These are phyloP conservation scores for Anthracocystis setariae DNA, from an alignment of 1,284 basidiomycete species.

Conservation along the genomic window DNA sequence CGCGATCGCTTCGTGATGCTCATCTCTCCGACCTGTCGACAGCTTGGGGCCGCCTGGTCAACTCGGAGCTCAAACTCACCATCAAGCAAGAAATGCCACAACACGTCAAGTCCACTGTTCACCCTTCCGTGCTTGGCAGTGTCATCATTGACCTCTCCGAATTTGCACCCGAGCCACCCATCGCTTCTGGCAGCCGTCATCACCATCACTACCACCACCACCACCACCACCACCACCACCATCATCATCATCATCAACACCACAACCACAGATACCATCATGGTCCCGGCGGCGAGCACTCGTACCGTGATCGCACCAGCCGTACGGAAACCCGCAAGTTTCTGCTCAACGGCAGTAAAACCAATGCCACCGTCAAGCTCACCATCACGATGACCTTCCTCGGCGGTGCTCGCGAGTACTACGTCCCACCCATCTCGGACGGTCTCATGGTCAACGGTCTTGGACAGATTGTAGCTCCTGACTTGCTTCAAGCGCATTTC, in stretches of 20 bases:
- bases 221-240: slow-evolving; percentile 48
- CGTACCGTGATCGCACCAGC: slow-evolving; percentile 22
- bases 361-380: slow-evolving; percentile 79
- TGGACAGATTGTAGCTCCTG: slow-evolving; percentile 23
- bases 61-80: slow-evolving; percentile 52
- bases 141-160: slow-evolving; percentile 79
- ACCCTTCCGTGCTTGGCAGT: slow-evolving; percentile 71
- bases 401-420: slow-evolving; percentile 74
- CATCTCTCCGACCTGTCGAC: slow-evolving; percentile 36
- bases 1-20: slow-evolving; percentile 23
- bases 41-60: slow-evolving; percentile 51
- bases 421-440: slow-evolving; percentile 68
- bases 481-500: slow-evolving; percentile 10
- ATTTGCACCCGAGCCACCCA: slow-evolving; percentile 74
- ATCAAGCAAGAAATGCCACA: slow-evolving; percentile 52
- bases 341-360: slow-evolving; percentile 78
- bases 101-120: slow-evolving; percentile 29
- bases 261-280: slow-evolving; percentile 35
- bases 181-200: slow-evolving; percentile 15
- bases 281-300: slow-evolving; percentile 28
- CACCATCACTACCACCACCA: slow-evolving; percentile 48
- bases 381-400: slow-evolving; percentile 75
- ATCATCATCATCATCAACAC: slow-evolving; percentile 47
- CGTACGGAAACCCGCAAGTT: slow-evolving; percentile 75
- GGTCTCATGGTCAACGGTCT: slow-evolving; percentile 54